Conservation (phyloP, 2,329 filamentous ascomycete genomes). For the Onygena corvina region DNA sequence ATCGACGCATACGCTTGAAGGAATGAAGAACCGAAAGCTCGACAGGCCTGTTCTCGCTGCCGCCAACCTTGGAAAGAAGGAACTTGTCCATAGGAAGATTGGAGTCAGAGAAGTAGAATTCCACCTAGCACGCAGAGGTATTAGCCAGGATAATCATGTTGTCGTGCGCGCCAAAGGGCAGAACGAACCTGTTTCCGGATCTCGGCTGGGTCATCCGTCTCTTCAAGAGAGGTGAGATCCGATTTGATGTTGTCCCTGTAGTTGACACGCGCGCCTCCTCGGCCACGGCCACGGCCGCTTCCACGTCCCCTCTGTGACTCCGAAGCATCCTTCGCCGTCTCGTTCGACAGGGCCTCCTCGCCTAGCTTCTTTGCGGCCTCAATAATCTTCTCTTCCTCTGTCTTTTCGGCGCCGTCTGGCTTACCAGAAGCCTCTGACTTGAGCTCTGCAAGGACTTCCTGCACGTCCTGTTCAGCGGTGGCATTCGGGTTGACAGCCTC, state of each 20-base stretch:
- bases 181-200: slow-evolving; percentile 61
- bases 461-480: slow-evolving; percentile 36
- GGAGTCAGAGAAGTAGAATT: slow-evolving; percentile 90
- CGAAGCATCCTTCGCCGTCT: slow-evolving; percentile 14
- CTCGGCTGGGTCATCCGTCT: slow-evolving; percentile 63
- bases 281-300: slow-evolving; percentile 19
- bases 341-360: slow-evolving; percentile 15
- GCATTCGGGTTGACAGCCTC: slow-evolving; percentile 25
- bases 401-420: slow-evolving; percentile 26
- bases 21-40: slow-evolving; percentile 63
- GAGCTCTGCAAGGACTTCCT: slow-evolving; percentile 36
- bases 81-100: slow-evolving; percentile 85
- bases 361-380: slow-evolving; percentile 16
- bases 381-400: slow-evolving; percentile 22
- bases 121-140: slow-evolving; percentile 47
- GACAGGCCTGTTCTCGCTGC: slow-evolving; percentile 63
- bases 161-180: not conserved
- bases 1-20: slow-evolving; percentile 94
- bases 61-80: slow-evolving; percentile 65
- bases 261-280: slow-evolving; percentile 20
- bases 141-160: slow-evolving; percentile 8
- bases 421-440: slow-evolving; percentile 26
- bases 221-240: slow-evolving; percentile 53
- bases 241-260: slow-evolving; percentile 54
- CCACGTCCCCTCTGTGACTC: slow-evolving; percentile 22